Evolutionary conservation across 331 rosid species (phyloP).

Genomic region (Cydonia oblonga): DNA sequence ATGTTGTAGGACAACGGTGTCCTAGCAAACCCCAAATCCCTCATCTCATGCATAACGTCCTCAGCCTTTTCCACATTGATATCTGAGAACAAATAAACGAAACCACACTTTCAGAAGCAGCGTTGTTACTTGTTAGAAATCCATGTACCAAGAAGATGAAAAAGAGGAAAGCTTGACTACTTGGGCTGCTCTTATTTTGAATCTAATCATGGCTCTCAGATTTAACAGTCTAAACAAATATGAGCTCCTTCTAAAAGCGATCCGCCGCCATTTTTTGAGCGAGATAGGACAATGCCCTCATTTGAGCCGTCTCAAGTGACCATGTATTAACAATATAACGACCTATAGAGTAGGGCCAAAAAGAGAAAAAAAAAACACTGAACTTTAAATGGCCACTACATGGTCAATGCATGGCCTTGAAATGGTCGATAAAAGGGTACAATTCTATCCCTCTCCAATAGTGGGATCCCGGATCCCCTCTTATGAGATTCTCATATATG

Average conservation of each 20-base stretch:
- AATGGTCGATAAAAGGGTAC: no score
- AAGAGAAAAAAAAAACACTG: no score
- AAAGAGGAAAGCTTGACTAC: not conserved
- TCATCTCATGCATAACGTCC: constrained; percentile 19
- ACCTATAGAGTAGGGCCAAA: not conserved
- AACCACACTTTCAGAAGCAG: not conserved
- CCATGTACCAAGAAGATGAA: not conserved
- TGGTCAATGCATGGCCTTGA: no score
- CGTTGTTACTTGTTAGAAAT: not conserved
- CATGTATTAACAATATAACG: no score
- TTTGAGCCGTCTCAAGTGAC: accelerated
- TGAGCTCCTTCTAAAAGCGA: not conserved
- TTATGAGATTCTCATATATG: no score
- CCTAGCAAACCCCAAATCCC: constrained; percentile 5
- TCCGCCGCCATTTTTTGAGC: not conserved
- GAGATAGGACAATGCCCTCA: not conserved
- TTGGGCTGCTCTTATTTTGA: not conserved
- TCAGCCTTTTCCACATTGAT: constrained; percentile 23
- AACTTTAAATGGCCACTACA: no score
- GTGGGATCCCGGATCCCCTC: no score
- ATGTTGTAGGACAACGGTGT: not conserved
- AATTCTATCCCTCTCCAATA: no score
- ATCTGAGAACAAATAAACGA: not conserved
- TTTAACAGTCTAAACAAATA: not conserved
- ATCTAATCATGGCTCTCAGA: not conserved